Evolutionary conservation across 495 filamentous ascomycete genomes (phyloP).

Genomic region (Hyphodiscus hymeniophilus): DNA sequence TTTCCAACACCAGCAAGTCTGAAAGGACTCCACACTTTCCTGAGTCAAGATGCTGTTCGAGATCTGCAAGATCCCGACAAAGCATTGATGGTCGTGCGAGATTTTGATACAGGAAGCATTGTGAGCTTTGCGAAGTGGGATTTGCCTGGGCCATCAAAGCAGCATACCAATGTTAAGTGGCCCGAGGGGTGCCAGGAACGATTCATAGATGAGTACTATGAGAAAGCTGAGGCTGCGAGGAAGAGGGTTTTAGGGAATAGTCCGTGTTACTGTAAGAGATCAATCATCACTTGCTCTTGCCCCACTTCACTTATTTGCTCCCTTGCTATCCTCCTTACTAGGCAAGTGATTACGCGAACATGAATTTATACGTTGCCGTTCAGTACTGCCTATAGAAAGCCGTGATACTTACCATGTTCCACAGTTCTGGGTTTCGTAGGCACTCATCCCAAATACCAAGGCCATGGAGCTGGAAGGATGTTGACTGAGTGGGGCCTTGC

Average conservation of each 20-base stretch:
- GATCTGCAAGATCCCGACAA: conserved; percentile 11
- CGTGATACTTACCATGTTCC: conserved; percentile 2
- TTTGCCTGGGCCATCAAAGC: conserved; percentile 20
- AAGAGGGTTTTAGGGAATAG: conserved; percentile 21
- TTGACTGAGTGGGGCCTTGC: conserved; percentile 30
- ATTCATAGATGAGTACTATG: conserved; percentile 27
- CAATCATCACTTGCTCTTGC: not conserved
- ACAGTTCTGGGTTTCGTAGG: conserved; percentile 35
- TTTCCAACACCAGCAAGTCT: conserved; percentile 31
- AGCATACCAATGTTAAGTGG: conserved; percentile 25
- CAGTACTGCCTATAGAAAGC: no score
- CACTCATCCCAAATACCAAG: conserved; percentile 31
- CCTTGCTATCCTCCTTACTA: not conserved
- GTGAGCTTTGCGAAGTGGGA: conserved; percentile 35
- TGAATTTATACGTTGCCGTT: not conserved
- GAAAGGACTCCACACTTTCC: conserved; percentile 13
- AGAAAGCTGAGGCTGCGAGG: conserved; percentile 26
- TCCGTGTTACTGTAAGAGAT: conserved; percentile 27
- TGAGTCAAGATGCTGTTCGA: conserved; percentile 22
- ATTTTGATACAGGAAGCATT: conserved; percentile 19
- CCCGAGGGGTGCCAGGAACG: conserved; percentile 25
- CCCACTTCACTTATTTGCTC: not conserved
- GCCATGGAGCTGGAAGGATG: conserved; percentile 31
- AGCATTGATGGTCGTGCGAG: conserved; percentile 28
- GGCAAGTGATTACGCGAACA: not conserved